A percentile compares a stretch with the other conserved stretches of the same genome.
phyloP scores from a whole-genome alignment of 768 basidiomycete genomes.

The Kwoniella sp. region DNA sequence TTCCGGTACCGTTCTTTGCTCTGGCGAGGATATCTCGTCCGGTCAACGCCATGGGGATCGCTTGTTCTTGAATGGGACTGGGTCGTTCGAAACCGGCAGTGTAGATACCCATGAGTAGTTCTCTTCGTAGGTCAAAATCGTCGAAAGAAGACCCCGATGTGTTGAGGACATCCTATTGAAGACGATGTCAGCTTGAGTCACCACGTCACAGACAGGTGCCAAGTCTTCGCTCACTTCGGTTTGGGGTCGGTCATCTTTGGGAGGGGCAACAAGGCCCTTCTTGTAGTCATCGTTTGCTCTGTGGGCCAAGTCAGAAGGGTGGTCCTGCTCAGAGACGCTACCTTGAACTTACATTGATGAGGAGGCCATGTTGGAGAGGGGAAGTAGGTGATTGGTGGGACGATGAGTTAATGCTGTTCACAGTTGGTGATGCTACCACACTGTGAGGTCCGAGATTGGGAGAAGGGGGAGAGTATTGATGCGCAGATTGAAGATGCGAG shows the following conservation, averaged over 20 bases:
- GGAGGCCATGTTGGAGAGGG: conserved; percentile 37
- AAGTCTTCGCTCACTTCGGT: conserved; percentile 66
- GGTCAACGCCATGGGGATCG: conserved; percentile 90
- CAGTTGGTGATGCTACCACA: not conserved
- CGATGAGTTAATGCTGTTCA: no score
- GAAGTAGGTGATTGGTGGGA: not conserved
- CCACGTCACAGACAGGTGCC: not conserved
- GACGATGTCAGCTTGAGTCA: not conserved
- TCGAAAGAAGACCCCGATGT: conserved; percentile 96
- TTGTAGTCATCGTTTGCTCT: conserved; percentile 64
- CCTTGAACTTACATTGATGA: conserved; percentile 39
- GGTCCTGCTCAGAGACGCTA: not conserved
- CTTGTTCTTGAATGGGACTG: conserved; percentile 98
- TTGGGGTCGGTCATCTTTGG: conserved; percentile 90
- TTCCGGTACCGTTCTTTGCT: conserved; percentile 69
- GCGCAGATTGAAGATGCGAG: not conserved
- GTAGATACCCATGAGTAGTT: conserved; percentile 99
- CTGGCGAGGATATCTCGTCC: conserved; percentile 73
- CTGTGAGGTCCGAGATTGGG: not conserved
- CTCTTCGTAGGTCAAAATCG: conserved; percentile 86
- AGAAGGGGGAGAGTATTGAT: not conserved
- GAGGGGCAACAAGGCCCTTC: conserved; percentile 74
- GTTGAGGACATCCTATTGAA: conserved; percentile 74
- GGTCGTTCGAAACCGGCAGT: conserved; percentile 92
- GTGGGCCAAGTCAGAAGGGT: not conserved